These are phyloP conservation scores for Paracoccidioides lutzii DNA, from an alignment of 2,329 filamentous ascomycete genomes.

Conservation along the genomic window DNA sequence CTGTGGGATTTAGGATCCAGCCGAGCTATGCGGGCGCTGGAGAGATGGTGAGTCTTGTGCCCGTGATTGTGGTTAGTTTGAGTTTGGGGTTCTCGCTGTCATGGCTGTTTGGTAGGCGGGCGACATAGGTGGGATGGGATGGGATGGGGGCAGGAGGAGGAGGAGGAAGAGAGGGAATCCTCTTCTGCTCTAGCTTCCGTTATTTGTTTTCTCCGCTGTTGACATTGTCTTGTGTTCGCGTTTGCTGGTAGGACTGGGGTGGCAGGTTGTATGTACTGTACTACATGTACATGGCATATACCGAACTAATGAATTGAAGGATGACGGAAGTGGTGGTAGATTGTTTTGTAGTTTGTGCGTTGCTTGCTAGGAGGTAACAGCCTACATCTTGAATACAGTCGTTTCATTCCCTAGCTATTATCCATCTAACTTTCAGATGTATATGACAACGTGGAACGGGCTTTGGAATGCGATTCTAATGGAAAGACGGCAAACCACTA, in stretches of 20 bases:
- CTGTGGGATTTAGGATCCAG: constrained; percentile 46
- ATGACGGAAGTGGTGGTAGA: not conserved
- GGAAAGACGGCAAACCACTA: too few species aligned
- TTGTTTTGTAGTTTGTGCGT: not conserved
- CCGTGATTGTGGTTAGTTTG: constrained; percentile 50
- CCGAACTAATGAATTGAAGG: not conserved
- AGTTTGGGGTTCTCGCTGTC: constrained; percentile 20
- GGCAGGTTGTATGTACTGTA: not conserved
- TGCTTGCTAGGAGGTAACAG: not conserved
- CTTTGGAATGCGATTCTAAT: too few species aligned
- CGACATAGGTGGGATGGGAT: not conserved
- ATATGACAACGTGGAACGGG: too few species aligned
- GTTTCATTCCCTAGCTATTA: too few species aligned
- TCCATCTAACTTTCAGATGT: too few species aligned
- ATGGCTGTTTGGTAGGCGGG: constrained; percentile 6
- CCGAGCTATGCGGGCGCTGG: constrained; percentile 56
- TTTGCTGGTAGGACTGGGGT: not conserved
- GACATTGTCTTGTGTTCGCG: not conserved
- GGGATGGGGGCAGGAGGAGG: not conserved
- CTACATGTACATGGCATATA: not conserved
- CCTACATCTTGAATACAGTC: too few species aligned
- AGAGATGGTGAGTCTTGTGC: constrained; percentile 60
- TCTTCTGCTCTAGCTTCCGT: not conserved
- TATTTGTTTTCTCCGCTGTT: not conserved
- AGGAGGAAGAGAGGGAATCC: not conserved